Evolutionary conservation across 768 basidiomycete species (phyloP).

Genomic region (Basidioascus undulatus): DNA sequence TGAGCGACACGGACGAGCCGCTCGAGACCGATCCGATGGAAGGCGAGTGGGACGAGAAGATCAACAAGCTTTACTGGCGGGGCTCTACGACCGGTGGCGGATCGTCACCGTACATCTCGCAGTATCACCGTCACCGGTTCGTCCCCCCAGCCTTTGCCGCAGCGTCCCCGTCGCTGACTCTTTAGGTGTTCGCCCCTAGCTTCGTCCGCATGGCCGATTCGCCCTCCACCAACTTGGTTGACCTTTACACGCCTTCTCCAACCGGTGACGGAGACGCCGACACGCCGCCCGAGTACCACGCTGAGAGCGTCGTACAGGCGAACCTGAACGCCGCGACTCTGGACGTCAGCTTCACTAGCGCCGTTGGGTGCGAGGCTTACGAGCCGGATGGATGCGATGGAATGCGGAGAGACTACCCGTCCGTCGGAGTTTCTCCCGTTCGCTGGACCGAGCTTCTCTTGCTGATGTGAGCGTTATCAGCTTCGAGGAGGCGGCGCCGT

Average conservation of each 20-base stretch:
- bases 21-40: constrained; percentile 30
- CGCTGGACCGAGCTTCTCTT: too few relatives aligned
- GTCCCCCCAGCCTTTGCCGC: constrained; percentile 25
- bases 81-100: constrained; percentile 86
- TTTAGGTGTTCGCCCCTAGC: constrained; percentile 23
- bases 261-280: too few relatives aligned
- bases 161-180: constrained; percentile 22
- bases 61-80: constrained; percentile 70
- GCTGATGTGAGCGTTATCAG: too few relatives aligned
- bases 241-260: too few relatives aligned
- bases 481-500: constrained; percentile 46
- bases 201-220: constrained; percentile 56
- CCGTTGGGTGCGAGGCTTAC: constrained; percentile 37
- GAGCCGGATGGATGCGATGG: constrained; percentile 41
- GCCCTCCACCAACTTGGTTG: too few relatives aligned
- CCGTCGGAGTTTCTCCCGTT: too few relatives aligned
- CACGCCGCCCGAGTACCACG: constrained; percentile 32
- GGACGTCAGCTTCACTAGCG: constrained; percentile 73
- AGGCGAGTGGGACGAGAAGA: constrained; percentile 74
- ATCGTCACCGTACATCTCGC: too few relatives aligned
- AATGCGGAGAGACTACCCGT: constrained; percentile 36
- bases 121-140: too few relatives aligned
- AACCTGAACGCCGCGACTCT: constrained; percentile 51
- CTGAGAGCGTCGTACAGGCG: constrained; percentile 31
- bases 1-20: constrained; percentile 11